A percentile compares a stretch with the other conserved stretches of the same genome.
These are phyloP conservation scores for Xylariaceae sp. DNA, from an alignment of 2,329 filamentous ascomycete species.

Conservation along the genomic window DNA sequence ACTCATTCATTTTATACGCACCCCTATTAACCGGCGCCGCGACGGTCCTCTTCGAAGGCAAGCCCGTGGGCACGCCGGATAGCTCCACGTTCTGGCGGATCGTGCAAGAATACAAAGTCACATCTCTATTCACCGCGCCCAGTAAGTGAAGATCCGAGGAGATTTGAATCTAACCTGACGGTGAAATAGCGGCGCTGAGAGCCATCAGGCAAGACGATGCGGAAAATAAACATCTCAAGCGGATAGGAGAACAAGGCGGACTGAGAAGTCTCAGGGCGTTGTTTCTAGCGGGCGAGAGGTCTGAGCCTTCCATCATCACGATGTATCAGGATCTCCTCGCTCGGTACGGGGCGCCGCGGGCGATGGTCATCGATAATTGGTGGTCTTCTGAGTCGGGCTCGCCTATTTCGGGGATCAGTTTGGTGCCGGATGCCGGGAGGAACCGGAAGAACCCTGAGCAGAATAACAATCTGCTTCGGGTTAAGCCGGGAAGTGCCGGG, in stretches of 20 bases:
- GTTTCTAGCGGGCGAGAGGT: slow-evolving; percentile 85
- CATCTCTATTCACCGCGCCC: slow-evolving; percentile 79
- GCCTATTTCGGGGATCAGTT: slow-evolving; percentile 53
- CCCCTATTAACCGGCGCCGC: slow-evolving; percentile 81
- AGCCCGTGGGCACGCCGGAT: slow-evolving; percentile 84
- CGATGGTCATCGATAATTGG: slow-evolving; percentile 57
- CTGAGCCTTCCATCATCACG: slow-evolving; percentile 78
- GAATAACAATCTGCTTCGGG: slow-evolving; percentile 43
- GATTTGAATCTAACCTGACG: neutral
- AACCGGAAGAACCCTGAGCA: slow-evolving; percentile 45
- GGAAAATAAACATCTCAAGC: slow-evolving; percentile 60
- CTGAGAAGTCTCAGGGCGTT: slow-evolving; percentile 68
- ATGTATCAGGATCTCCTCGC: slow-evolving; percentile 73
- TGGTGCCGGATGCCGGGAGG: slow-evolving; percentile 55
- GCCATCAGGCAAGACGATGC: slow-evolving; percentile 86
- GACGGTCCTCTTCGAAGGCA: slow-evolving; percentile 89
- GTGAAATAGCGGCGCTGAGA: slow-evolving; percentile 60
- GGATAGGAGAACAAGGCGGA: slow-evolving; percentile 63
- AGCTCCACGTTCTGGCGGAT: slow-evolving; percentile 86
- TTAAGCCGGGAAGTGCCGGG: slow-evolving; percentile 83
- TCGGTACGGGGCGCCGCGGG: slow-evolving; percentile 60
- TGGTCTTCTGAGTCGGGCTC: slow-evolving; percentile 59
- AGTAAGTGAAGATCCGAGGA: slow-evolving; percentile 37
- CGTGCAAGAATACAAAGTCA: slow-evolving; percentile 79
- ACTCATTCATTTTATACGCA: slow-evolving; percentile 84